Evolutionary conservation across 1,284 basidiomycete genomes (phyloP), one percentile per base, ranked within the genome.

Genomic region (Rhodotorula sp.): DNA sequence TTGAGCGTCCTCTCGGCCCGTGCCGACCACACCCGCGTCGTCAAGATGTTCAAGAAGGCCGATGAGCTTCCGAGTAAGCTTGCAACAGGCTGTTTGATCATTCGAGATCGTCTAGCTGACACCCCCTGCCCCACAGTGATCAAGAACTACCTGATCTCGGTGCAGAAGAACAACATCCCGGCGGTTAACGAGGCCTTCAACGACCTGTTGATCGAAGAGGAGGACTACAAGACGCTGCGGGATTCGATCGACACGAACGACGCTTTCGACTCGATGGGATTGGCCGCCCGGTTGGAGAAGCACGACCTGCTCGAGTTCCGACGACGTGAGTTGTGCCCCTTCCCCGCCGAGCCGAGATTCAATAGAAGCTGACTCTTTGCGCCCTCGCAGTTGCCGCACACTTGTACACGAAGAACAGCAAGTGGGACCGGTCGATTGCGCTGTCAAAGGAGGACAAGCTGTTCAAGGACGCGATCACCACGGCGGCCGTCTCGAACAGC

Each of bases 141-240:
- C 81, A 91, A 93, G 70, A 88, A 92, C 57, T 99, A 98, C 83
- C 89, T 99, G 71, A 95, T 98, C 79, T 91, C 93, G 57, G 94
- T 98, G 38, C 95, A 99, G 85, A 90, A 90, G 89, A 86, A 95
- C 79, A 98, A 99, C 82, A 87, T 99, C 62, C 91, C 95, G 78
- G 92, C 94, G 26, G 93, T 99, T 79, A 99, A 99, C 80, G 93
- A 97, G 76, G 95, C 95, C 6, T 97, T 95, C 84, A 97, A 98
- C 80, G 92, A 94, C 78, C 84, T 99, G 48, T 85, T 99, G 67
- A 98, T 99, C 74, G 97, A 99, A 82, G 97, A 99, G 82, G 97
- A 99, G 82, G 95, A 99, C 81, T 94, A 93, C 84, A 93, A 95
- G 82, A 97, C 95, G 1, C 86, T 99, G 15, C 89, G 97, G 19